A percentile compares a stretch with the other conserved stretches of the same genome.
Evolutionary conservation across 768 basidiomycete species (phyloP).

Genomic region (Russula sp.): DNA sequence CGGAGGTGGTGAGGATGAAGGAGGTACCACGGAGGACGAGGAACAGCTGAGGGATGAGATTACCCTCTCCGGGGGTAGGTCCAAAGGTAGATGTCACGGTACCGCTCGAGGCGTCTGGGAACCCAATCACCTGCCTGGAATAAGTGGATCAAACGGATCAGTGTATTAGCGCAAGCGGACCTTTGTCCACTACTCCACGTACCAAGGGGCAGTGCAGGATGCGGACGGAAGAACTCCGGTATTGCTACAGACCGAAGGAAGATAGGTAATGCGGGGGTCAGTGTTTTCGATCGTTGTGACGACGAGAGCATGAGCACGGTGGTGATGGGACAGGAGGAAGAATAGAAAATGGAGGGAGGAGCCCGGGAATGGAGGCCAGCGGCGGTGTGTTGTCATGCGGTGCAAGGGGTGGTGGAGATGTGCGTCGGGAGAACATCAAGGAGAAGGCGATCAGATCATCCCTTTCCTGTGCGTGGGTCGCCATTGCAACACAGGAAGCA

Average conservation of each 20-base stretch:
- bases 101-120: conserved; percentile 19
- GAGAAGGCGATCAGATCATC: conserved; percentile 12
- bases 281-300: conserved; percentile 17
- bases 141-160: conserved; percentile 6
- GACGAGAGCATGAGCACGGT: conserved; percentile 4
- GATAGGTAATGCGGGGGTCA: conserved; percentile 21
- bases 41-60: conserved; percentile 24
- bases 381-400: conserved; percentile 16
- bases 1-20: conserved; percentile 20
- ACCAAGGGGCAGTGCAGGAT: conserved; percentile 16
- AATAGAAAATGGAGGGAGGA: conserved; percentile 4
- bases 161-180: not conserved
- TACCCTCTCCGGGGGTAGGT: conserved; percentile 4
- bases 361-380: not conserved
- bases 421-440: conserved; percentile 12
- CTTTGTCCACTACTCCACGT: not conserved
- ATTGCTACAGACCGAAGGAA: conserved; percentile 22
- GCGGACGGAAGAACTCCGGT: not conserved
- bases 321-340: not conserved
- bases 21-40: conserved; percentile 24
- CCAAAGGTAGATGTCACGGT: conserved; percentile 24
- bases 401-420: conserved; percentile 3
- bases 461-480: conserved; percentile 2
- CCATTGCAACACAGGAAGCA: conserved; percentile 16
- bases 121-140: conserved; percentile 20